Conservation (phyloP, 106 monocot species). For the Gastrodia elata region DNA sequence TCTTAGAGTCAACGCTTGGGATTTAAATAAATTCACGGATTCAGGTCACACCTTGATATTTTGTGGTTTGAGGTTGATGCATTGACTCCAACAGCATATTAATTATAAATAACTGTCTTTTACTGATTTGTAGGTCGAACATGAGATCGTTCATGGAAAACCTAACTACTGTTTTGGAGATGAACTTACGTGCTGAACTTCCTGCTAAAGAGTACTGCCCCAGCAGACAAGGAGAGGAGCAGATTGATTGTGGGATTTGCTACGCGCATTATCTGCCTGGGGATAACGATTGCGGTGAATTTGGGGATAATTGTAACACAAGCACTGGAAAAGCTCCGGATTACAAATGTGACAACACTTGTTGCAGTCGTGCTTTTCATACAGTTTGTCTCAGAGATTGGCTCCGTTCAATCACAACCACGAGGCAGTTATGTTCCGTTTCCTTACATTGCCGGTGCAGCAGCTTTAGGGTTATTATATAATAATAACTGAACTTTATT, state of each 20-base stretch:
- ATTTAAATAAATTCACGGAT: too few relatives aligned
- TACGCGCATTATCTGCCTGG: slow-evolving; percentile 64
- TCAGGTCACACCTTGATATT: too few relatives aligned
- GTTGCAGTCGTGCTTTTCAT: slow-evolving; percentile 69
- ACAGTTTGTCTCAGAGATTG: slow-evolving; percentile 79
- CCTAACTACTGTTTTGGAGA: slow-evolving; percentile 42
- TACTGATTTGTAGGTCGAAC: slow-evolving; percentile 21
- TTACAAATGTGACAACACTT: slow-evolving; percentile 73
- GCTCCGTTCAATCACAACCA: slow-evolving; percentile 79
- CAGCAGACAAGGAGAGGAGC: slow-evolving; percentile 23
- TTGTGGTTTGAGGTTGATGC: too few relatives aligned
- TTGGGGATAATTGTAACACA: slow-evolving; percentile 41
- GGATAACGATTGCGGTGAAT: slow-evolving; percentile 50
- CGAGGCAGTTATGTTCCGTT: slow-evolving; percentile 65
- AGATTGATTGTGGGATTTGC: slow-evolving; percentile 87
- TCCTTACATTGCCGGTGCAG: too few relatives aligned
- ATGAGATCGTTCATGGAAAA: slow-evolving; percentile 50
- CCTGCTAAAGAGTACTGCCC: slow-evolving; percentile 17
- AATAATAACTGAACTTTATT: too few relatives aligned
- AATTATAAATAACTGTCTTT: too few relatives aligned
- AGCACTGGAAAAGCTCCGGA: slow-evolving; percentile 51
- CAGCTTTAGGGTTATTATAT: too few relatives aligned
- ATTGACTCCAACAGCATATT: background rate
- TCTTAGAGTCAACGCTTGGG: too few relatives aligned
- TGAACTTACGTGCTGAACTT: slow-evolving; percentile 27